A percentile compares a stretch with the other conserved stretches of the same genome.
Conservation (phyloP, 768 basidiomycete genomes). For the Pulveroboletus ravenelii region DNA sequence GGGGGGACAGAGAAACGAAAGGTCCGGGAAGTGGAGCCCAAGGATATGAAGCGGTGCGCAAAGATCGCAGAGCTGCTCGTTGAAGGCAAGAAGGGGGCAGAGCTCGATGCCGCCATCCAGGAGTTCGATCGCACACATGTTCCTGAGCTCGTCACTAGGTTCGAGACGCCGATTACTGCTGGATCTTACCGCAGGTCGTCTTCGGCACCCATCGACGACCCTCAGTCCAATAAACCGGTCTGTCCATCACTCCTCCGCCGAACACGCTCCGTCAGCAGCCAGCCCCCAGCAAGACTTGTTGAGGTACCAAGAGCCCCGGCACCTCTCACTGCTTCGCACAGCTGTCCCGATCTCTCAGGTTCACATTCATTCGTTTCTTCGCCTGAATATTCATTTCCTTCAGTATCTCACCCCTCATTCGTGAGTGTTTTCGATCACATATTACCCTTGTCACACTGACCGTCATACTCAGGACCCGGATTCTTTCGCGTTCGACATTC, state of each 20-base stretch:
- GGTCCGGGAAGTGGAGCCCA: slow-evolving; percentile 38
- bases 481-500: slow-evolving; percentile 25
- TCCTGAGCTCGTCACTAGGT: slow-evolving; percentile 62
- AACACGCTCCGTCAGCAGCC: slow-evolving; percentile 23
- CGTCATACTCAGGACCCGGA: slow-evolving; percentile 23
- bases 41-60: slow-evolving; percentile 55
- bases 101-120: slow-evolving; percentile 57
- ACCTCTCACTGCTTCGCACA: slow-evolving; percentile 13
- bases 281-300: slow-evolving; percentile 12
- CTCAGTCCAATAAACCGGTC: slow-evolving; percentile 30
- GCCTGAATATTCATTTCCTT: slow-evolving; percentile 23
- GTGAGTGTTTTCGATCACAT: slow-evolving; percentile 35
- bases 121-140: slow-evolving; percentile 52
- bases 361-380: slow-evolving; percentile 33
- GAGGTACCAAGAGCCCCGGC: slow-evolving; percentile 2
- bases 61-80: slow-evolving; percentile 67
- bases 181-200: slow-evolving; percentile 64
- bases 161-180: slow-evolving; percentile 72
- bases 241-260: slow-evolving; percentile 18
- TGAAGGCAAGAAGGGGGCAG: slow-evolving; percentile 60
- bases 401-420: slow-evolving; percentile 44
- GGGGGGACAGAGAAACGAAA: slow-evolving; percentile 31
- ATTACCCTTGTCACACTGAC: slow-evolving; percentile 4
- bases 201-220: slow-evolving; percentile 49
- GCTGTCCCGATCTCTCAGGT: slow-evolving; percentile 30